A percentile compares a stretch with the other conserved stretches of the same genome.
These are phyloP conservation scores for Infundibulicybe gibba DNA, from an alignment of 768 basidiomycete genomes.

Conservation along the genomic window DNA sequence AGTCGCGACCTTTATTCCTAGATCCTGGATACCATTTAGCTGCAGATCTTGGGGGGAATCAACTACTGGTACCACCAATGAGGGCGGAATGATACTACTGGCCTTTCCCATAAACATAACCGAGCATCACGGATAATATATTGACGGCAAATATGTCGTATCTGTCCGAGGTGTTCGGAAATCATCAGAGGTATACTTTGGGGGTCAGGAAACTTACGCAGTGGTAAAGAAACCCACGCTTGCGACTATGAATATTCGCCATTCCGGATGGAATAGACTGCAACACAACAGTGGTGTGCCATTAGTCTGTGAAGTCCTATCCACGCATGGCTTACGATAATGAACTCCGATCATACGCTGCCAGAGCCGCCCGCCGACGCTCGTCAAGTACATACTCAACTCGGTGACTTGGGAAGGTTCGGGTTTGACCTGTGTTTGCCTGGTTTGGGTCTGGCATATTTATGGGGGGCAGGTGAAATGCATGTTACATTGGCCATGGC, in stretches of 20 bases:
- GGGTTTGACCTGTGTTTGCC: no score
- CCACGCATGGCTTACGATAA: constrained; percentile 59
- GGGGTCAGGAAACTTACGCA: constrained; percentile 44
- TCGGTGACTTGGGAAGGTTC: no score
- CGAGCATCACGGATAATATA: constrained; percentile 80
- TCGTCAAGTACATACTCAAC: constrained; percentile 49
- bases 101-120: constrained; percentile 66
- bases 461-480: no score
- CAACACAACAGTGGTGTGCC: constrained; percentile 2
- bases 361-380: constrained; percentile 74
- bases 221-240: constrained; percentile 93
- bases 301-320: not conserved
- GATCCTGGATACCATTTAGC: constrained; percentile 59
- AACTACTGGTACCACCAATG: not conserved
- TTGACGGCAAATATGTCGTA: constrained; percentile 92
- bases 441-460: no score
- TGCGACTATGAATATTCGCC: constrained; percentile 46
- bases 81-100: constrained; percentile 3
- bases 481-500: no score
- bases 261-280: constrained; percentile 85
- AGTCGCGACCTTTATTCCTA: constrained; percentile 75
- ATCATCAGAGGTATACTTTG: not conserved
- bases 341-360: constrained; percentile 81
- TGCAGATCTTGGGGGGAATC: constrained; percentile 21
- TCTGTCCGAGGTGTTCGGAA: constrained; percentile 22